phyloP scores from a whole-genome alignment of 768 basidiomycete genomes.

The Coprinellus micaceus region DNA sequence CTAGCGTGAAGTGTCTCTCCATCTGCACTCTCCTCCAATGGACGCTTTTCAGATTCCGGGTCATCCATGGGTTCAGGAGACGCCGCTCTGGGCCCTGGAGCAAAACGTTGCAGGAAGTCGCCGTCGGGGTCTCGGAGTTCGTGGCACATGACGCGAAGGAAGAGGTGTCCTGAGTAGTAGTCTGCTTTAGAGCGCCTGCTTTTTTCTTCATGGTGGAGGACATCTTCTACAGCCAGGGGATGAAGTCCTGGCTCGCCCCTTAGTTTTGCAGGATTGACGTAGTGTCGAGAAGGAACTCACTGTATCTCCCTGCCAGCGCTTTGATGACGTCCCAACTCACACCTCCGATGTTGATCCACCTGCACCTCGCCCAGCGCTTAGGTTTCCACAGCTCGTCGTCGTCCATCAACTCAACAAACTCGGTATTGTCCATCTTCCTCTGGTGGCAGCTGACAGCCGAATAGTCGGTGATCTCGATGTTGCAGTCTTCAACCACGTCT shows the following conservation, averaged over 20 bases:
- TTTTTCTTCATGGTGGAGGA: conserved; percentile 48
- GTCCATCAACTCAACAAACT: conserved; percentile 56
- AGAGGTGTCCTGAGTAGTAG: conserved; percentile 68
- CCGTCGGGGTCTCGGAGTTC: conserved; percentile 33
- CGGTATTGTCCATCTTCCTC: conserved; percentile 54
- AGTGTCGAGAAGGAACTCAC: no score
- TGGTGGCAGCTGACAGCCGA: conserved; percentile 51
- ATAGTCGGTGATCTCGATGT: conserved; percentile 68
- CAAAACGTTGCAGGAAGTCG: conserved; percentile 24
- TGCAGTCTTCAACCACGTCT: conserved; percentile 55
- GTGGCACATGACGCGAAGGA: conserved; percentile 66
- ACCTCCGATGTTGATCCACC: conserved; percentile 74
- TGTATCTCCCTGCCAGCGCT: conserved; percentile 59
- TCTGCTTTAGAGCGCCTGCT: conserved; percentile 64
- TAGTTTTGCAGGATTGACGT: not conserved
- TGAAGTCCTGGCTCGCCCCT: conserved; percentile 48
- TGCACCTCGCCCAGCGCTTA: conserved; percentile 62
- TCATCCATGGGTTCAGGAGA: conserved; percentile 36
- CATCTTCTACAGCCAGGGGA: conserved; percentile 68
- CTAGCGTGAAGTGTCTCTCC: not conserved
- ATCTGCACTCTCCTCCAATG: conserved; percentile 8
- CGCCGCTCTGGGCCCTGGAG: conserved; percentile 26
- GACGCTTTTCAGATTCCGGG: not conserved
- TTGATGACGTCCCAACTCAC: conserved; percentile 72
- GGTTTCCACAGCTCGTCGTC: conserved; percentile 40